These are phyloP conservation scores for Metahyphopichia silvanorum DNA, from an alignment of 805 yeast species.

Conservation along the genomic window DNA sequence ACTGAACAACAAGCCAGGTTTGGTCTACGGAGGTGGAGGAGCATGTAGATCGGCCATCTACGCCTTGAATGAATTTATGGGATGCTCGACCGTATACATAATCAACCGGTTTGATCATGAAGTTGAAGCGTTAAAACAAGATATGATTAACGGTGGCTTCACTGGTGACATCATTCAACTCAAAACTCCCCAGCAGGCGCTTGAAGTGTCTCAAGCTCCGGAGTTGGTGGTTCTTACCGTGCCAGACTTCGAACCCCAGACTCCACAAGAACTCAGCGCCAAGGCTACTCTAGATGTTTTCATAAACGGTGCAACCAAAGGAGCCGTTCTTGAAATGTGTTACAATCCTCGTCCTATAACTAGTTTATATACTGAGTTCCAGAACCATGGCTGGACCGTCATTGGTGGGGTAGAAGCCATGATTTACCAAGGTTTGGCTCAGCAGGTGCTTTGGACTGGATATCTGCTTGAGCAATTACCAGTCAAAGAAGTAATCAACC, in stretches of 20 bases:
- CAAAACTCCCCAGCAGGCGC: slow-evolving; percentile 19
- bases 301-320: slow-evolving; percentile 14
- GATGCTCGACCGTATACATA: slow-evolving; percentile 23
- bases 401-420: slow-evolving; percentile 28
- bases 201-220: slow-evolving; percentile 11
- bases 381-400: slow-evolving; percentile 22
- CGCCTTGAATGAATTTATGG: slow-evolving; percentile 21
- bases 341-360: slow-evolving; percentile 28
- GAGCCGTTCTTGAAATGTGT: slow-evolving; percentile 32
- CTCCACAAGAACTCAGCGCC: slow-evolving; percentile 20
- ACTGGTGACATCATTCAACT: slow-evolving; percentile 23
- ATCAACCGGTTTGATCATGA: slow-evolving; percentile 26
- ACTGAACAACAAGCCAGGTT: slow-evolving; percentile 14
- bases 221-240: slow-evolving; percentile 23
- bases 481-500: slow-evolving; percentile 15
- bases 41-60: slow-evolving; percentile 31
- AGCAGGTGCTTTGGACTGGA: slow-evolving; percentile 30
- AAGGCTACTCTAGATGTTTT: slow-evolving; percentile 22
- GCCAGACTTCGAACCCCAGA: slow-evolving; percentile 23
- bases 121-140: slow-evolving; percentile 15
- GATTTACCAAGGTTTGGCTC: slow-evolving; percentile 30
- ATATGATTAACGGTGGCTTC: slow-evolving; percentile 20
- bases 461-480: slow-evolving; percentile 21
- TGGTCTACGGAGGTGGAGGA: slow-evolving; percentile 35
- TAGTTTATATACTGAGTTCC: slow-evolving; percentile 19